These are phyloP conservation scores for Vitis hybrid DNA, from an alignment of 177 flowering plant species.

Conservation along the genomic window DNA sequence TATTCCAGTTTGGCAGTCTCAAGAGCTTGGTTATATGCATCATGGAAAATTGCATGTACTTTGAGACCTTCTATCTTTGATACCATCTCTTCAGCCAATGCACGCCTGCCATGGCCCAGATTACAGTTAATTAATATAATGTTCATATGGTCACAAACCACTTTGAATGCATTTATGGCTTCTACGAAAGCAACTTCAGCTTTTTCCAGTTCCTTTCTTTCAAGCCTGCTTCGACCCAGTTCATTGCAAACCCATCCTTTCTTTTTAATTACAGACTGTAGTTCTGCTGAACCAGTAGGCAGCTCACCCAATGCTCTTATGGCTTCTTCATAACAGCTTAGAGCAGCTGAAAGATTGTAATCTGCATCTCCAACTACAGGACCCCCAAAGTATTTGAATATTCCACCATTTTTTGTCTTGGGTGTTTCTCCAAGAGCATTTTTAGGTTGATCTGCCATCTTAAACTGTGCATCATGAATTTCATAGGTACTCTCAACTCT, in stretches of 20 bases:
- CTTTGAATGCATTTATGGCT: constrained; percentile 77
- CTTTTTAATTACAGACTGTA: constrained; percentile 66
- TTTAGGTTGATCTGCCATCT: constrained; percentile 22
- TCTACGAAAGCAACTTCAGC: constrained; percentile 87
- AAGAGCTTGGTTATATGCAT: constrained; percentile 56
- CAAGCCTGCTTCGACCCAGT: constrained; percentile 74
- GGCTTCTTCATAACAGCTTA: constrained; percentile 78
- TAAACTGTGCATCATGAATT: constrained; percentile 16
- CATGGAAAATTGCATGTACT: constrained; percentile 36
- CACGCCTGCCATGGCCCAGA: constrained; percentile 91
- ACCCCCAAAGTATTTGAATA: constrained; percentile 65
- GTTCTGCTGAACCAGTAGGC: constrained; percentile 48
- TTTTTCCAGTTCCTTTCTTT: constrained; percentile 51
- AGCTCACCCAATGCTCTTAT: constrained; percentile 51
- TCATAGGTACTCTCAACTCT: constrained; percentile 18
- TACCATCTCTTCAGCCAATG: constrained; percentile 84
- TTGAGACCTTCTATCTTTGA: constrained; percentile 55
- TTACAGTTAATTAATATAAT: constrained; percentile 82
- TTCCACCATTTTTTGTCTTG: constrained; percentile 70
- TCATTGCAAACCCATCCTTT: constrained; percentile 98
- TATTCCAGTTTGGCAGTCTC: constrained; percentile 77
- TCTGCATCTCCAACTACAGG: constrained; percentile 54
- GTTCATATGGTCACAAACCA: constrained; percentile 74
- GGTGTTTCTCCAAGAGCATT: constrained; percentile 22
- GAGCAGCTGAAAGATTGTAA: constrained; percentile 52